These are phyloP conservation scores for Lipomyces yamadae DNA, from an alignment of 805 yeast genomes.

Conservation along the genomic window DNA sequence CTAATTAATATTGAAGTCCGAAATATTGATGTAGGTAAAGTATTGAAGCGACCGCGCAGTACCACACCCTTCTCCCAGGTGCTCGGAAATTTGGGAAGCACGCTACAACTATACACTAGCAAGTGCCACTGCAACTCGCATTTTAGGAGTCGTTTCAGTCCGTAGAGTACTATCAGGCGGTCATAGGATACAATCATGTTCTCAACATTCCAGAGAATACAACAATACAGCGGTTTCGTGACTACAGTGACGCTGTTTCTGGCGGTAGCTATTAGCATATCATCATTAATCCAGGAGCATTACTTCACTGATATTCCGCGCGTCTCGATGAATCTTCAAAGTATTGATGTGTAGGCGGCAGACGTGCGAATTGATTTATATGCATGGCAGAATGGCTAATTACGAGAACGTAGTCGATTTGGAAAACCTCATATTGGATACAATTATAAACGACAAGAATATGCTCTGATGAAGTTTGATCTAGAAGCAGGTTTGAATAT, in stretches of 20 bases:
- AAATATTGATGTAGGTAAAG: too few species aligned
- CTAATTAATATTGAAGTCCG: too few species aligned
- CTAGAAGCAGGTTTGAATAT: slow-evolving; percentile 51
- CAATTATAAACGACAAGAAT: slow-evolving; percentile 66
- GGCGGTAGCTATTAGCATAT: slow-evolving; percentile 42
- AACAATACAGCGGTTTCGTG: slow-evolving; percentile 44
- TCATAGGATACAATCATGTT: slow-evolving; percentile 40
- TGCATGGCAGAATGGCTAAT: slow-evolving; percentile 25
- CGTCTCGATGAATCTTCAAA: slow-evolving; percentile 39
- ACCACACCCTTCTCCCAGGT: too few species aligned
- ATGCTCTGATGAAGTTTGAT: slow-evolving; percentile 74
- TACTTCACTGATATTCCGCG: slow-evolving; percentile 39
- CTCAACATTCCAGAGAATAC: slow-evolving; percentile 45
- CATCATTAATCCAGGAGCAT: slow-evolving; percentile 35
- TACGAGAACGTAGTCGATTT: slow-evolving; percentile 20
- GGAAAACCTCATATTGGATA: slow-evolving; percentile 65
- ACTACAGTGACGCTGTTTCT: slow-evolving; percentile 44
- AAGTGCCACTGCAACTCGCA: not conserved
- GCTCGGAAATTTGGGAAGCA: too few species aligned
- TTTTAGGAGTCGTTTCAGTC: not conserved
- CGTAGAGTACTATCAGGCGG: not conserved
- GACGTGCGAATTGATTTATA: slow-evolving; percentile 9
- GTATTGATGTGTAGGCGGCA: slow-evolving; percentile 37
- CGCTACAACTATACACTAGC: too few species aligned
- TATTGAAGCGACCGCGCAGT: too few species aligned